Evolutionary conservation across 176 grass and related monocot genomes (phyloP).

Genomic region (Aechmea fasciata): DNA sequence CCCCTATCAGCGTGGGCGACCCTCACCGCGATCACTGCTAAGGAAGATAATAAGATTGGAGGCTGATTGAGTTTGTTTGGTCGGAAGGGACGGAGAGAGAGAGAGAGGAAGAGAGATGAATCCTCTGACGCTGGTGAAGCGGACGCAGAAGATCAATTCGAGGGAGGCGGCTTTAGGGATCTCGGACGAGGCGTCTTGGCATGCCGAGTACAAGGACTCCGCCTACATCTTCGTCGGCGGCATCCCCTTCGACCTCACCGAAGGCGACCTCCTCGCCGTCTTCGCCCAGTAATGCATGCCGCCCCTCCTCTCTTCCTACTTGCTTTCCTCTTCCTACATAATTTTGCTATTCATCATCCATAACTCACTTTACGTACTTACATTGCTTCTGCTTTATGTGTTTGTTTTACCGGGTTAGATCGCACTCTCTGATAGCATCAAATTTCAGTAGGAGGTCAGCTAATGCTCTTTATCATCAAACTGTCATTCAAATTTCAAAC

Average conservation of each 20-base stretch:
- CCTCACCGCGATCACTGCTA: too few species aligned
- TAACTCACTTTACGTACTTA: too few species aligned
- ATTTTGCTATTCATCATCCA: not conserved
- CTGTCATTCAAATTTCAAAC: too few species aligned
- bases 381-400: too few species aligned
- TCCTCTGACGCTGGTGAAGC: slow-evolving; percentile 79
- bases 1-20: too few species aligned
- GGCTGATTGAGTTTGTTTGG: not conserved
- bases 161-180: slow-evolving; percentile 77
- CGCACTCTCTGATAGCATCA: too few species aligned
- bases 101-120: slow-evolving; percentile 40
- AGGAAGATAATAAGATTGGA: too few species aligned
- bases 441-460: too few species aligned
- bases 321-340: not conserved
- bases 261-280: slow-evolving; percentile 84
- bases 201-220: slow-evolving; percentile 88
- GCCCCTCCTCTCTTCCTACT: not conserved
- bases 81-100: slow-evolving; percentile 15
- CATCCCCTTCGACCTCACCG: slow-evolving; percentile 77
- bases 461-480: too few species aligned
- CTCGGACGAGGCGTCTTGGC: slow-evolving; percentile 71
- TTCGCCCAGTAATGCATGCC: slow-evolving; percentile 46
- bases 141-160: slow-evolving; percentile 78
- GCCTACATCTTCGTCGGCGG: slow-evolving; percentile 89
- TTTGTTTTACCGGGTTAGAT: too few species aligned